These are phyloP conservation scores for Pelargonium myrrhifolium DNA, from an alignment of 441 rosid species.

Conservation along the genomic window DNA sequence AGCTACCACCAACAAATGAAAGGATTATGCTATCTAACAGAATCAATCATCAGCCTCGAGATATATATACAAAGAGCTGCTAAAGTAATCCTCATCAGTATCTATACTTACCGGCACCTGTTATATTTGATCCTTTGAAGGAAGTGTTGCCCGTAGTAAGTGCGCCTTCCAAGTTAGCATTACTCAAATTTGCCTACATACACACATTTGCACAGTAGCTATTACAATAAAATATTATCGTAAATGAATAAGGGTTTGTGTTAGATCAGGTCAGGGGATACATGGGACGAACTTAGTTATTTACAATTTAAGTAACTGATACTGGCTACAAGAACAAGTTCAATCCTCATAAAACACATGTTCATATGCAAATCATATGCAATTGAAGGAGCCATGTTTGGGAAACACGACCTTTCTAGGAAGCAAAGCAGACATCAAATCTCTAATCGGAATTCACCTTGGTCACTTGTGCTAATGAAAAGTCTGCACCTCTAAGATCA, in stretches of 20 bases:
- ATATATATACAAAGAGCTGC: neutral
- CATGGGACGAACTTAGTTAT: neutral
- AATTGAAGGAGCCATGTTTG: neutral
- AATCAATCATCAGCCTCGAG: neutral
- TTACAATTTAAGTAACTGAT: neutral
- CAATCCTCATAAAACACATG: neutral
- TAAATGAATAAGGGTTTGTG: neutral
- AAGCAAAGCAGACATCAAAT: neutral
- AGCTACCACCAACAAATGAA: neutral
- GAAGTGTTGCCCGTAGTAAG: slow-evolving; percentile 85
- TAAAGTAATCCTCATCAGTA: neutral
- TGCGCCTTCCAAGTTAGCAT: slow-evolving; percentile 91
- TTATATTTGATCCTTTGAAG: slow-evolving; percentile 68
- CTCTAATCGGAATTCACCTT: slow-evolving; percentile 38
- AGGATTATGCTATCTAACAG: neutral
- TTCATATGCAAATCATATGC: neutral
- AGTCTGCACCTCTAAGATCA: slow-evolving; percentile 79
- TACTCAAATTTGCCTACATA: slow-evolving; percentile 69
- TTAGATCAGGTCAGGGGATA: neutral
- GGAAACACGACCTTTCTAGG: neutral
- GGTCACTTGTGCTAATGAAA: slow-evolving; percentile 80
- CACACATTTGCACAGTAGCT: neutral
- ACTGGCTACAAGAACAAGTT: neutral
- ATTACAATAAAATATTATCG: neutral
- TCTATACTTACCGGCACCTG: slow-evolving; percentile 56